Base-by-base conservation (phyloP, 2,329 filamentous ascomycete genomes). In the Davidsoniella virescens region DNA sequence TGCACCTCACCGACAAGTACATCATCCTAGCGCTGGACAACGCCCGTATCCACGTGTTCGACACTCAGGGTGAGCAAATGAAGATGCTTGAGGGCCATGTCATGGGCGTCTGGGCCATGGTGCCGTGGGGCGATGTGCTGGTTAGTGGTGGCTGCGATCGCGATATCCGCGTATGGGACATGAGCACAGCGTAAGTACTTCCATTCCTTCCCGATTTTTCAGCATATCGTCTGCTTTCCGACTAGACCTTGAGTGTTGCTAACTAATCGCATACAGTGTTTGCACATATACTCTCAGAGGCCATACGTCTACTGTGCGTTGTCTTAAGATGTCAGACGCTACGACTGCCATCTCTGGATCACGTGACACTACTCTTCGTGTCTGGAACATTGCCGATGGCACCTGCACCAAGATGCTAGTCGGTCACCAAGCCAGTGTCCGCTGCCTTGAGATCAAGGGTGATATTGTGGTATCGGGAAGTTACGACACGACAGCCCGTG, bases 51-150 rank as follows among this genome's bases (percentile, higher is more conserved):
- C 92, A 98, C 64, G 88, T 98, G 23, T 98, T 96, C 62, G 86
- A 96, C 63, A 88, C 87, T 0, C 79, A 92, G 57, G 92, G 92
- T 33, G 81, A 87, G 57, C 80, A 87, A 56, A 80, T 94, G 58
- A 86, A 87, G 62, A 94, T 87, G 2, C 69, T 98, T 25, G 83
- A 92, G 61, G 92, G 92, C 9, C 92, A 98, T 67, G 85, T 96
- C 42, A 98, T 98, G 92, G 92, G 92, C 39, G 92, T 98, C 17
- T 98, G 92, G 92, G 92, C 92, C 45, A 96, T 98, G 90, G 87
- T 98, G 20, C 92, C 92, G 5, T 95, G 88, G 85, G 90, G 86
- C 53, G 90, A 98, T 63, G 83, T 86, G 49, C 73, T 98, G 54
- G 92, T 98, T 54, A 95, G 87, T 59, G 92, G 92, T 59, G 92